phyloP scores from a whole-genome alignment of 371 early-diverging fungal genomes.

The Syncephalis fuscata region DNA sequence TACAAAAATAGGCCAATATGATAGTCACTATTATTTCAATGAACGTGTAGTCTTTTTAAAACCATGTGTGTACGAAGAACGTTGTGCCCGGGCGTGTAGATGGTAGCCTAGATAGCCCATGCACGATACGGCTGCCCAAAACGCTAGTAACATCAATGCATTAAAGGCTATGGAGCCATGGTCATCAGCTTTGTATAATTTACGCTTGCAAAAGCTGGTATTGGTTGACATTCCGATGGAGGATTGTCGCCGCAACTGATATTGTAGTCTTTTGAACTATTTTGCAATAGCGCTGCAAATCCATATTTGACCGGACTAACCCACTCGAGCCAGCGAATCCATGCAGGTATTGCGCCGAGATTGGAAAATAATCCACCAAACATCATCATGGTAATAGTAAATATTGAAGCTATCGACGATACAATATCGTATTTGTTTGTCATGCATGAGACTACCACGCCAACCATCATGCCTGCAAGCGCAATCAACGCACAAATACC shows the following conservation, averaged over 20 bases:
- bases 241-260: background rate
- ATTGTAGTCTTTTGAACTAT: slow-evolving; percentile 9
- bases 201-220: background rate
- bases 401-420: slow-evolving; percentile 15
- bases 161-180: background rate
- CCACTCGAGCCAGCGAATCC: slow-evolving; percentile 36
- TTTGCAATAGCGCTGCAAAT: slow-evolving; percentile 30
- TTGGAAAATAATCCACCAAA: slow-evolving; percentile 36
- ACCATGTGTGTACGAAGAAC: too few relatives aligned
- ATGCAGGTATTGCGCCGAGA: slow-evolving; percentile 29
- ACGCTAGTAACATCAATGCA: background rate
- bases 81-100: too few relatives aligned
- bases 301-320: slow-evolving; percentile 44
- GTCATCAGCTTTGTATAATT: background rate
- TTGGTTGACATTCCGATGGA: background rate
- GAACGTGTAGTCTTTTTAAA: too few relatives aligned
- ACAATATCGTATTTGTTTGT: slow-evolving; percentile 4
- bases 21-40: too few relatives aligned
- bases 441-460: background rate
- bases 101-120: too few relatives aligned
- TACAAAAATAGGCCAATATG: too few relatives aligned
- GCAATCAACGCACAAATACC: background rate
- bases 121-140: background rate
- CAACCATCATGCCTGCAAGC: background rate
- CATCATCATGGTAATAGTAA: slow-evolving; percentile 23